Percentiles rank a stretch among this genome's conserved stretches.
Evolutionary conservation across 106 monocot genomes (phyloP).

Genomic region (Apostasia ramifera): DNA sequence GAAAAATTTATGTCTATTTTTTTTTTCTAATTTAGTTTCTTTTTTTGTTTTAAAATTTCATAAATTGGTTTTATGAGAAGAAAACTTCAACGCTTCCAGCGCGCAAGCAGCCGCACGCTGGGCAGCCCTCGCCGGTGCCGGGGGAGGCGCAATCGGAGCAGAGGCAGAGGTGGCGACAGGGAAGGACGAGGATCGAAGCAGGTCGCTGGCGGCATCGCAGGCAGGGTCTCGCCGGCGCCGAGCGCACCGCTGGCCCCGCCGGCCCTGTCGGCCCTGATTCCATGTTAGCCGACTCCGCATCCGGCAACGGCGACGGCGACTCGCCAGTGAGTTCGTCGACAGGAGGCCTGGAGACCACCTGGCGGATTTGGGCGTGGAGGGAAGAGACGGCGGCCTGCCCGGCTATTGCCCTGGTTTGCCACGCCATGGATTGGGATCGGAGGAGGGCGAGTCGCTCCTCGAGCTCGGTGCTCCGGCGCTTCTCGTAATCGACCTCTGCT

Average conservation of each 20-base stretch:
- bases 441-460: constrained; percentile 52
- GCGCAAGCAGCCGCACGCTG: constrained; percentile 14
- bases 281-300: constrained; percentile 65
- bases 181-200: constrained; percentile 31
- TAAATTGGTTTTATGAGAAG: background rate
- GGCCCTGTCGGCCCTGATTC: constrained; percentile 8
- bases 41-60: background rate
- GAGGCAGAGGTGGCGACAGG: constrained; percentile 49
- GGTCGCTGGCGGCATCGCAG: constrained; percentile 18
- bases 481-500: constrained; percentile 41
- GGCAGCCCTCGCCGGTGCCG: constrained; percentile 7
- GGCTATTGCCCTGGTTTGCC: constrained; percentile 73
- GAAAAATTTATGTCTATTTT: too few species aligned
- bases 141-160: constrained; percentile 28
- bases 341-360: constrained; percentile 3
- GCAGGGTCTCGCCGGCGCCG: constrained; percentile 15
- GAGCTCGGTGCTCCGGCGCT: constrained; percentile 49
- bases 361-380: constrained; percentile 64
- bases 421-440: constrained; percentile 44
- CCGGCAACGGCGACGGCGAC: constrained; percentile 24
- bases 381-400: constrained; percentile 50
- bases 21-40: too few species aligned
- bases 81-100: constrained; percentile 17
- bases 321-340: constrained; percentile 9
- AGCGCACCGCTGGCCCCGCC: too few species aligned